These are phyloP conservation scores for Pleurotus sapidus DNA, from an alignment of 768 basidiomycete species.

Conservation along the genomic window DNA sequence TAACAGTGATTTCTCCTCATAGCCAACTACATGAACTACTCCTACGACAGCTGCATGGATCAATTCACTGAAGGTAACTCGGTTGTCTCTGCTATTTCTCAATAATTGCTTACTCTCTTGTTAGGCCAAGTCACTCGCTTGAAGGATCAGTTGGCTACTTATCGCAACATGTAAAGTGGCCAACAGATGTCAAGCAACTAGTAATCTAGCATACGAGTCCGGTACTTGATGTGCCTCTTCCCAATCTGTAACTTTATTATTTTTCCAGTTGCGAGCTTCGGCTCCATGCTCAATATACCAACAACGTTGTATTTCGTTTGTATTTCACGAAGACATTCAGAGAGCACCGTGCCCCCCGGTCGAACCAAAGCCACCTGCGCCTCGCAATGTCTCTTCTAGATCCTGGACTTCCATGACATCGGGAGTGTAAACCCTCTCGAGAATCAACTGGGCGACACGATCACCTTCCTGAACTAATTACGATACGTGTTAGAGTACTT, in stretches of 20 bases:
- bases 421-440: conserved; percentile 88
- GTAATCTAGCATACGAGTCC: background rate
- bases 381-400: conserved; percentile 83
- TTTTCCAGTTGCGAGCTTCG: background rate
- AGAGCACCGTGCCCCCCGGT: conserved; percentile 81
- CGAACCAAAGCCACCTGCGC: conserved; percentile 88
- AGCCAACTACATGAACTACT: conserved; percentile 15
- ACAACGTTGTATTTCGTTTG: background rate
- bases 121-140: conserved; percentile 40
- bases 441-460: conserved; percentile 91
- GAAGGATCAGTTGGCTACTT: conserved; percentile 39
- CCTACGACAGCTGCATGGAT: conserved; percentile 46
- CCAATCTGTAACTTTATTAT: background rate
- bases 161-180: conserved; percentile 22
- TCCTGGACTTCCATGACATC: conserved; percentile 86
- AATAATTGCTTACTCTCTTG: background rate
- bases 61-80: conserved; percentile 32
- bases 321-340: conserved; percentile 16
- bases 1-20: background rate
- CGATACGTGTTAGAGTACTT: background rate
- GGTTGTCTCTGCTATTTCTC: background rate
- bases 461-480: conserved; percentile 84
- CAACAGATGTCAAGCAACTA: background rate
- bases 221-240: background rate
- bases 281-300: background rate